Base-by-base conservation (phyloP, 148 eudicot genomes). In the Pharnaceum exiguum region DNA sequence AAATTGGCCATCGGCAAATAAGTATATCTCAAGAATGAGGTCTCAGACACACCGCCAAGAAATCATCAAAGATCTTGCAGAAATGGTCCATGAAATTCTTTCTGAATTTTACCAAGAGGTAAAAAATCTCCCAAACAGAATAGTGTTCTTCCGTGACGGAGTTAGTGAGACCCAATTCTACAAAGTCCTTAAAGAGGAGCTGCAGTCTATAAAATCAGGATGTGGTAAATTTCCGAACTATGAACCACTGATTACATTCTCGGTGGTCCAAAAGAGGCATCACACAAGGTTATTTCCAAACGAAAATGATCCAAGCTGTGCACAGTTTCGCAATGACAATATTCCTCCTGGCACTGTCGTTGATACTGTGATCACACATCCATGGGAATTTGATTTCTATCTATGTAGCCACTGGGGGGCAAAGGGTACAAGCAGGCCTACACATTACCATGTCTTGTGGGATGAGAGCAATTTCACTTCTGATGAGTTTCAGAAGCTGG, bases 111-210 rank as follows among this genome's bases (percentile, higher is more conserved):
- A 19, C 12, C 75, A 68, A 49, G 84, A 81, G 39, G 79, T 75
- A 5, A 46, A 77, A 11, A 64, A 67, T 57, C 82, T 91, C 21
- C 97, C 97, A 2, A 59, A 65, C 11, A 54, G 96, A 58, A 79
- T 91, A 24, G 68, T 91, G 6, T 91, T 91, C 55, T 91, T 91
- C 57, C 62, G 97, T 38, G 97, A 91, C 36, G 97, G 97, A 5
- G 97, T 91, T 12, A 91, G 97, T 16, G 97, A 91, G 70, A 91
- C 94, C 1, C 97, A 91, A 51, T 91, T 87, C 77, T 55, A 82
- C 15, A 87, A 87, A 66, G 97, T 91, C 6, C 80, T 91, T 16
- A 70, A 81, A 13, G 82, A 82, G 26, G 97, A 91, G 43, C 40
- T 91, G 2, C 71, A 72, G 62, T 84, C 87, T 2, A 87, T 91